A percentile compares a stretch with the other conserved stretches of the same genome.
Conservation (phyloP, 768 basidiomycete genomes). For the Hydnum rufescens region DNA sequence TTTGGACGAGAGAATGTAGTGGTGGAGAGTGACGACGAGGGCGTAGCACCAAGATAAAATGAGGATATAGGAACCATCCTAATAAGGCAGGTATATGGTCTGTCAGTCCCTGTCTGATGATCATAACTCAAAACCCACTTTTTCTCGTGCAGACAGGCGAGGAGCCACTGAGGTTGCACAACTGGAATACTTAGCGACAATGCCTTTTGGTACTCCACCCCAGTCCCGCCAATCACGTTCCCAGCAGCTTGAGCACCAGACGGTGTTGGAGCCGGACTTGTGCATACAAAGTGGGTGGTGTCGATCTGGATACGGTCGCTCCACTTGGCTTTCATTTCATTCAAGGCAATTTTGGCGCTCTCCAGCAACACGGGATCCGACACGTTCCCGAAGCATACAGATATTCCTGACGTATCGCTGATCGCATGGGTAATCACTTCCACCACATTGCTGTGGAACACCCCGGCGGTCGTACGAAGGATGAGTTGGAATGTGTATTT, state of each 20-base stretch:
- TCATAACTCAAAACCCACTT: conserved; percentile 31
- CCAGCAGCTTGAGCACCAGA: conserved; percentile 36
- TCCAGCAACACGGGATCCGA: conserved; percentile 57
- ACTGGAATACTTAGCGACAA: conserved; percentile 85
- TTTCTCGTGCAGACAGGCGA: conserved; percentile 72
- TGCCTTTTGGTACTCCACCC: conserved; percentile 87
- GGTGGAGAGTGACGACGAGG: conserved; percentile 27
- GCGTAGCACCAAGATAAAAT: conserved; percentile 55
- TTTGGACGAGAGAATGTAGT: conserved; percentile 15
- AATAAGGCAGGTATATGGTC: neutral
- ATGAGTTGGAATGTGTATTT: conserved; percentile 92
- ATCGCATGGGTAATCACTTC: conserved; percentile 84
- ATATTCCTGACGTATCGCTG: conserved; percentile 84
- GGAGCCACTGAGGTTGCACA: conserved; percentile 85
- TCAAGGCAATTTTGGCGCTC: conserved; percentile 59
- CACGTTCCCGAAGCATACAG: conserved; percentile 85
- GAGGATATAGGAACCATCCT: conserved; percentile 77
- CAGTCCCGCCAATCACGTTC: conserved; percentile 36
- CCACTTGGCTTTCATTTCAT: conserved; percentile 78
- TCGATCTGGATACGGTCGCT: conserved; percentile 91
- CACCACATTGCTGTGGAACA: conserved; percentile 67
- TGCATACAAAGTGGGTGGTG: conserved; percentile 95
- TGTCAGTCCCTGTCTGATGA: too few relatives aligned
- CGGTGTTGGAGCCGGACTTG: conserved; percentile 55
- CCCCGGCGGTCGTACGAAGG: conserved; percentile 81